Evolutionary conservation across 768 basidiomycete genomes (phyloP).

Genomic region (Chlorophyllum brunneum): DNA sequence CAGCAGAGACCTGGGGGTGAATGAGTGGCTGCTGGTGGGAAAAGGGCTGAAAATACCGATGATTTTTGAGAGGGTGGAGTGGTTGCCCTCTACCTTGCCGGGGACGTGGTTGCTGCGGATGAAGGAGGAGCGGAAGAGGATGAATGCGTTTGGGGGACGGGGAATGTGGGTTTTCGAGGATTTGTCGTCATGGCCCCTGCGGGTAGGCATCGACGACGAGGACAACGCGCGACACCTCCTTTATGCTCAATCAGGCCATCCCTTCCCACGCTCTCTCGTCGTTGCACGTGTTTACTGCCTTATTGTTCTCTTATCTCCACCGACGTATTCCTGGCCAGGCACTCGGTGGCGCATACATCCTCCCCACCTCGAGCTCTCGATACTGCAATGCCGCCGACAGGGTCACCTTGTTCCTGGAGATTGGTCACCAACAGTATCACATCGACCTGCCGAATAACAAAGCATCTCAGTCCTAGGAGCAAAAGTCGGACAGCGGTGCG

Average conservation of each 20-base stretch:
- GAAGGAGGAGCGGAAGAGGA: slow-evolving; percentile 78
- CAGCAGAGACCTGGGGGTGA: slow-evolving; percentile 57
- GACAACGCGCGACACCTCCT: not conserved
- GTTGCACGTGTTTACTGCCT: slow-evolving; percentile 3
- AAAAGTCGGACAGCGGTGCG: no score
- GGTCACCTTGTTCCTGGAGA: no score
- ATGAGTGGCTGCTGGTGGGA: slow-evolving; percentile 1
- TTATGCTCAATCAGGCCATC: slow-evolving; percentile 13
- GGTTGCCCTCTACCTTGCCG: slow-evolving; percentile 75
- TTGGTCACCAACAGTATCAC: no score
- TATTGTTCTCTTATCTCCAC: slow-evolving; percentile 10
- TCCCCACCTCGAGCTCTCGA: no score
- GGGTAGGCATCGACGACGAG: slow-evolving; percentile 9
- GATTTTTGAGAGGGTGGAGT: slow-evolving; percentile 77
- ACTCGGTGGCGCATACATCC: no score
- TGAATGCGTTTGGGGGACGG: slow-evolving; percentile 82
- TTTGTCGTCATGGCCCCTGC: slow-evolving; percentile 6
- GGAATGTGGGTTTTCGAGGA: slow-evolving; percentile 51
- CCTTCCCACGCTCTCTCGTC: slow-evolving; percentile 8
- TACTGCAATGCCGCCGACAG: no score
- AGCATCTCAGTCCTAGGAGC: no score
- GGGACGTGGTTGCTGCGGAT: slow-evolving; percentile 72
- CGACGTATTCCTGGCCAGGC: no score
- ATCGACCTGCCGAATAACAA: no score
- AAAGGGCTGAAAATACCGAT: slow-evolving; percentile 44